Evolutionary conservation across 2,329 filamentous ascomycete species (phyloP).

Genomic region (Colletotrichum sansevieriae): DNA sequence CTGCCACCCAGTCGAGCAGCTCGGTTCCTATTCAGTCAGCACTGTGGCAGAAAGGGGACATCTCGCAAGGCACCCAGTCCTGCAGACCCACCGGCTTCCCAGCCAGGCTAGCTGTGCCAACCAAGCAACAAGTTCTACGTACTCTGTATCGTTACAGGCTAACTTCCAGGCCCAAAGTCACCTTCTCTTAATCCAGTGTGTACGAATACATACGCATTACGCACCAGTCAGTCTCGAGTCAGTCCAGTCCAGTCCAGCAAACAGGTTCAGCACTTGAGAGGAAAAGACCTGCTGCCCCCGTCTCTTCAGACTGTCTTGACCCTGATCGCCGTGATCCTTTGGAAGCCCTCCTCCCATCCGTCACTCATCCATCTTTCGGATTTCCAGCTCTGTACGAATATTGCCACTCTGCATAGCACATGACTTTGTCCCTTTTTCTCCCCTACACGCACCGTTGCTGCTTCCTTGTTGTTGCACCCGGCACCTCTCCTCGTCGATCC

Average conservation of each 20-base stretch:
- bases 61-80: slow-evolving; percentile 25
- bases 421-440: slow-evolving; percentile 35
- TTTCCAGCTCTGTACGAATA: slow-evolving; percentile 8
- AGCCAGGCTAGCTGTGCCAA: not conserved
- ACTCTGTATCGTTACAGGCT: not conserved
- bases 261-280: slow-evolving; percentile 13
- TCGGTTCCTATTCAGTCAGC: slow-evolving; percentile 22
- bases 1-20: slow-evolving; percentile 33
- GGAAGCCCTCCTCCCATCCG: slow-evolving; percentile 15
- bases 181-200: not conserved
- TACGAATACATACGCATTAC: not conserved
- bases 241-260: slow-evolving; percentile 9
- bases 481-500: slow-evolving; percentile 11
- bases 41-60: slow-evolving; percentile 14
- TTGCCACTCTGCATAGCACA: slow-evolving; percentile 38
- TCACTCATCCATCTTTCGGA: slow-evolving; percentile 23
- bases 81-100: slow-evolving; percentile 1
- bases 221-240: slow-evolving; percentile 4
- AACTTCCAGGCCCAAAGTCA: not conserved
- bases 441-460: slow-evolving; percentile 6
- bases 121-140: slow-evolving; percentile 28
- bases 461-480: slow-evolving; percentile 23
- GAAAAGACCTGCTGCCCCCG: slow-evolving; percentile 25
- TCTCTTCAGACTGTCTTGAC: not conserved
- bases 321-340: slow-evolving; percentile 26